Evolutionary conservation across 768 basidiomycete genomes (phyloP).

Genomic region (Boletales sp.): DNA sequence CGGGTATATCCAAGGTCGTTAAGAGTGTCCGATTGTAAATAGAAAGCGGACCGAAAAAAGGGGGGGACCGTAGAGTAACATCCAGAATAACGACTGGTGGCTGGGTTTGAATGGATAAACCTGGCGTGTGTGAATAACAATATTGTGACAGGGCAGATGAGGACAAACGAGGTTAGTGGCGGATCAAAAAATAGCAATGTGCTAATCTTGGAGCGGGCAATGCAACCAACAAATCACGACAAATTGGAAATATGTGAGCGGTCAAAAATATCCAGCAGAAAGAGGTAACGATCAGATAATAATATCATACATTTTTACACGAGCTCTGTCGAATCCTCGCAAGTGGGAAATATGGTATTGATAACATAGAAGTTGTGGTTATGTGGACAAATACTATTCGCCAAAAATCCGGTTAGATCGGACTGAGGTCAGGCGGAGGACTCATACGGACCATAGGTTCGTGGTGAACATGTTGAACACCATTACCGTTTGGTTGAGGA

Average conservation of each 20-base stretch:
- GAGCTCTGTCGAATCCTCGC: conserved; percentile 6
- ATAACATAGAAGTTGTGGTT: conserved; percentile 19
- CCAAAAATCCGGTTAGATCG: conserved; percentile 10
- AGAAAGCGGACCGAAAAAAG: conserved; percentile 1
- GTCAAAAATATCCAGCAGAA: conserved; percentile 8
- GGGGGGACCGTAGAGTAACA: not conserved
- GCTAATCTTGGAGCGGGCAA: conserved; percentile 2
- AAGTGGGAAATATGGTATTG: conserved; percentile 21
- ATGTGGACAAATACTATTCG: conserved; percentile 25
- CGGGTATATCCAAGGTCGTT: conserved; percentile 88
- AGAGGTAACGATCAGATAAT: conserved; percentile 17
- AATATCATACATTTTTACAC: conserved; percentile 25
- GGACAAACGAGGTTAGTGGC: not conserved
- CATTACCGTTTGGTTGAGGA: conserved; percentile 15
- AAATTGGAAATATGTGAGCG: conserved; percentile 3
- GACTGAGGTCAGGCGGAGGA: not conserved
- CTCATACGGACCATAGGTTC: conserved; percentile 17
- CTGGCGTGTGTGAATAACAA: not conserved
- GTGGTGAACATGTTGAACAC: conserved; percentile 12
- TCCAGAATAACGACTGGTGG: conserved; percentile 9
- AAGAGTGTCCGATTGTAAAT: conserved; percentile 72
- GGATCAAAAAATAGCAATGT: conserved; percentile 17
- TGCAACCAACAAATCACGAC: conserved; percentile 1
- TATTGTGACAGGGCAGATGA: conserved; percentile 5
- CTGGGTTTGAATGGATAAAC: conserved; percentile 13